Evolutionary conservation across 2,329 filamentous ascomycete genomes (phyloP).

Genomic region (Aspergillus tanneri): DNA sequence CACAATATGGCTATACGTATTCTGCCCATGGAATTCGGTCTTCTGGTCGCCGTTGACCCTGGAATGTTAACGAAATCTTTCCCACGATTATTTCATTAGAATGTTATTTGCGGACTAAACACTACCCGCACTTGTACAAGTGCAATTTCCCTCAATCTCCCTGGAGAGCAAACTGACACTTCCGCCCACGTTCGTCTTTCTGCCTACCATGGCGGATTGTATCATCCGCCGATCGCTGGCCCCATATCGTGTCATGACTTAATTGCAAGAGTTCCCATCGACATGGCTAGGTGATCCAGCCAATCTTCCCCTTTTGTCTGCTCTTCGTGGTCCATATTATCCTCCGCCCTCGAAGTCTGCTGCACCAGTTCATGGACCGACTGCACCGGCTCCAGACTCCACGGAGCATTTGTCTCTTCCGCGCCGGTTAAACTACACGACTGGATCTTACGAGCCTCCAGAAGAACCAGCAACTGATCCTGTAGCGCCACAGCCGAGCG

Average conservation of each 20-base stretch:
- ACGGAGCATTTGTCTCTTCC: too few relatives aligned
- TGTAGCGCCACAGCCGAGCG: slow-evolving; percentile 18
- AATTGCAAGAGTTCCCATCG: slow-evolving; percentile 16
- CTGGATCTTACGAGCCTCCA: slow-evolving; percentile 12
- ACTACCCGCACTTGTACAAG: too few relatives aligned
- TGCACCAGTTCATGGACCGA: background rate
- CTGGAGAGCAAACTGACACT: too few relatives aligned
- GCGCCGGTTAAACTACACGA: background rate
- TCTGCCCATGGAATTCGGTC: too few relatives aligned
- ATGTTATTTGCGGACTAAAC: too few relatives aligned
- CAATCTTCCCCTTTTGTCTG: slow-evolving; percentile 7
- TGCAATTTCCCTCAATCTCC: too few relatives aligned
- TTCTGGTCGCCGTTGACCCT: too few relatives aligned
- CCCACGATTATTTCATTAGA: too few relatives aligned
- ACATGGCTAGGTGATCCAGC: slow-evolving; percentile 15
- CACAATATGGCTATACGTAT: background rate
- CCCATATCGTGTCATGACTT: slow-evolving; percentile 5
- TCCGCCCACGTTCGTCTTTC: too few relatives aligned
- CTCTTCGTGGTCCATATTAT: background rate
- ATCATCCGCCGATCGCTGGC: background rate
- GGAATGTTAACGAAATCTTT: too few relatives aligned
- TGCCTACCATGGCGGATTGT: background rate
- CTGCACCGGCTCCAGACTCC: background rate
- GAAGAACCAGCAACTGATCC: slow-evolving; percentile 17
- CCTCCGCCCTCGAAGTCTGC: too few relatives aligned